Conservation (phyloP, 306 rosid species). For the Glycine latifolia region DNA sequence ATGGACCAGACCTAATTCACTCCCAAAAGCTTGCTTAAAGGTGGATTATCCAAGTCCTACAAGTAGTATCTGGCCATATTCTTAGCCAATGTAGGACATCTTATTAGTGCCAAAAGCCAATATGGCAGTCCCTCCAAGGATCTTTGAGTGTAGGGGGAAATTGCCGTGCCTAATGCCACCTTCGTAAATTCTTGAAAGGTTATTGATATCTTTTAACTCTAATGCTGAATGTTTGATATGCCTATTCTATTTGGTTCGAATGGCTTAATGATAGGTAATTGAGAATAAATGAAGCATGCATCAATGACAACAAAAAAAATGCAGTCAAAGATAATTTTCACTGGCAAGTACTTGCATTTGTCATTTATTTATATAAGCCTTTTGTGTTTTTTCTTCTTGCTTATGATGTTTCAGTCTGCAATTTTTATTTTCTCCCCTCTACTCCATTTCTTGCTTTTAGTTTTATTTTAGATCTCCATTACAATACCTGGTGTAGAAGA, state of each 20-base stretch:
- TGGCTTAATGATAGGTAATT: slow-evolving; percentile 23
- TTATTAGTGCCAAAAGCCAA: background rate
- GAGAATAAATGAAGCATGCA: slow-evolving; percentile 34
- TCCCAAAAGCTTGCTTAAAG: background rate
- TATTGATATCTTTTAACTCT: slow-evolving; percentile 15
- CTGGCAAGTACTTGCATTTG: slow-evolving; percentile 3
- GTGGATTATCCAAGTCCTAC: background rate
- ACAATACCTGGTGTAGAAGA: slow-evolving; percentile 19
- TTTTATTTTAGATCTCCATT: slow-evolving; percentile 30
- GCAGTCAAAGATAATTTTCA: too few relatives aligned
- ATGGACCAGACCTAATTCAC: background rate
- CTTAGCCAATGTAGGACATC: background rate
- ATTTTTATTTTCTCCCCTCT: slow-evolving; percentile 1
- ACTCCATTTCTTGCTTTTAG: background rate
- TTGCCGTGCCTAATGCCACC: background rate
- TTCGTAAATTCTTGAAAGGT: background rate
- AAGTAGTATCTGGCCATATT: background rate
- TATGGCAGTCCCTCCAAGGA: background rate
- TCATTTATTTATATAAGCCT: slow-evolving; percentile 5
- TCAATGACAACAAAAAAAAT: background rate
- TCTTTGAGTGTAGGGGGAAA: background rate
- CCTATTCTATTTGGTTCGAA: background rate
- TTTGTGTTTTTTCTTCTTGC: slow-evolving; percentile 37
- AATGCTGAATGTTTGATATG: background rate
- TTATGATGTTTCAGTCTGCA: slow-evolving; percentile 17